These are phyloP conservation scores for Mycena indigotica DNA, from an alignment of 768 basidiomycete genomes.

Conservation along the genomic window DNA sequence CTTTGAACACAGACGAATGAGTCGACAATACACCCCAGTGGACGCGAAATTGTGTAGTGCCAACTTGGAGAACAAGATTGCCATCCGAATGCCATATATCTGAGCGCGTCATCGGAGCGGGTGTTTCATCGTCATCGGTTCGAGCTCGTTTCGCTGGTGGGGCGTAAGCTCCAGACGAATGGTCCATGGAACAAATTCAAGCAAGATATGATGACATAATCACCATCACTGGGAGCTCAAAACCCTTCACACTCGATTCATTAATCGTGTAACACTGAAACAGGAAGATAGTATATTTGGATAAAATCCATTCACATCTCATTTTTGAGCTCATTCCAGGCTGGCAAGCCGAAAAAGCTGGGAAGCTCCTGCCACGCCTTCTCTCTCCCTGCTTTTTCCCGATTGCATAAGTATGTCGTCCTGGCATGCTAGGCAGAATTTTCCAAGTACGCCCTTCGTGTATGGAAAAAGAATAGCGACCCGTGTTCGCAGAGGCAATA, in stretches of 20 bases:
- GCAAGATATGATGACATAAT: too few species aligned
- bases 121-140: conserved; percentile 9
- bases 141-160: conserved; percentile 10
- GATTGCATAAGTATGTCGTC: neutral
- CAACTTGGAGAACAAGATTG: conserved; percentile 10
- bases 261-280: too few species aligned
- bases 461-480: neutral
- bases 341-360: neutral
- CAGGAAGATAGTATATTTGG: too few species aligned
- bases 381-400: neutral
- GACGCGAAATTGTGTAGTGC: conserved; percentile 15
- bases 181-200: too few species aligned
- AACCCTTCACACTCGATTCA: too few species aligned
- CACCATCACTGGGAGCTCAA: too few species aligned
- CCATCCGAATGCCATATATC: conserved; percentile 14
- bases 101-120: conserved; percentile 6
- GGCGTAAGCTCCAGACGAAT: too few species aligned
- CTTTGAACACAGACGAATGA: conserved; percentile 13
- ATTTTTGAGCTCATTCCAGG: conserved; percentile 9
- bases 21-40: conserved; percentile 8
- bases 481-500: neutral
- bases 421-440: neutral
- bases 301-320: too few species aligned
- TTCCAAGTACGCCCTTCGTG: neutral
- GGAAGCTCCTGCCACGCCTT: conserved; percentile 9